Evolutionary conservation across 345 rosid genomes (phyloP).

Genomic region (Xanthoceras sorbifolium): DNA sequence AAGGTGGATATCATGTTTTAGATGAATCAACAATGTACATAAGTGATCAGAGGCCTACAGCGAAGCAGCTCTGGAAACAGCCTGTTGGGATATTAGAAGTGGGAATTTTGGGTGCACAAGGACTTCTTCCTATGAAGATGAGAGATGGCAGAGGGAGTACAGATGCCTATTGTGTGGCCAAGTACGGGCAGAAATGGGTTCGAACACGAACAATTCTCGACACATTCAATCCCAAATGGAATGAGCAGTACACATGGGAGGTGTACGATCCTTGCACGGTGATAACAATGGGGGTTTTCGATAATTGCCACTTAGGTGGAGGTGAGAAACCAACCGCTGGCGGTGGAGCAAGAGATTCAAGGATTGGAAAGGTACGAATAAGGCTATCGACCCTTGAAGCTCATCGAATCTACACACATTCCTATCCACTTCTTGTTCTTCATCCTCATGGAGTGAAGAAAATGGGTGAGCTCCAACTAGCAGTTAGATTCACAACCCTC

Average conservation of each 20-base stretch:
- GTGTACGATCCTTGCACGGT: constrained; percentile 90
- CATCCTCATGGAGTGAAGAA: constrained; percentile 73
- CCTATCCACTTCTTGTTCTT: constrained; percentile 75
- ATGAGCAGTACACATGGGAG: constrained; percentile 91
- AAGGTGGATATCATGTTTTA: constrained; percentile 93
- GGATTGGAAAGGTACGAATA: constrained; percentile 80
- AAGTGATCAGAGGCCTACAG: constrained; percentile 84
- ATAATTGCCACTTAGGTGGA: constrained; percentile 65
- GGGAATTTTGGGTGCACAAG: constrained; percentile 70
- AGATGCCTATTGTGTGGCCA: constrained; percentile 77
- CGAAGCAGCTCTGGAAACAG: constrained; percentile 86
- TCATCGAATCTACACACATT: constrained; percentile 67
- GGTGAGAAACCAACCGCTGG: constrained; percentile 29
- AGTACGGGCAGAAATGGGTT: constrained; percentile 88
- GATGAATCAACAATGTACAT: constrained; percentile 89
- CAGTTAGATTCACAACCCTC: constrained; percentile 63
- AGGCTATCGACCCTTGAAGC: constrained; percentile 77
- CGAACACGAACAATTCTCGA: constrained; percentile 73
- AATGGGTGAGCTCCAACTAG: constrained; percentile 75
- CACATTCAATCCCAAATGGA: constrained; percentile 64
- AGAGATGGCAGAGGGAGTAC: constrained; percentile 69
- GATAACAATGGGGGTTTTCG: constrained; percentile 74
- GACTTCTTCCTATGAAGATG: constrained; percentile 79
- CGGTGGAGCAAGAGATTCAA: constrained; percentile 49
- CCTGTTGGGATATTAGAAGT: constrained; percentile 77